Evolutionary conservation across 495 filamentous ascomycete species (phyloP), one percentile per base, ranked within the genome.

Genomic region (Penicillium riverlandense): DNA sequence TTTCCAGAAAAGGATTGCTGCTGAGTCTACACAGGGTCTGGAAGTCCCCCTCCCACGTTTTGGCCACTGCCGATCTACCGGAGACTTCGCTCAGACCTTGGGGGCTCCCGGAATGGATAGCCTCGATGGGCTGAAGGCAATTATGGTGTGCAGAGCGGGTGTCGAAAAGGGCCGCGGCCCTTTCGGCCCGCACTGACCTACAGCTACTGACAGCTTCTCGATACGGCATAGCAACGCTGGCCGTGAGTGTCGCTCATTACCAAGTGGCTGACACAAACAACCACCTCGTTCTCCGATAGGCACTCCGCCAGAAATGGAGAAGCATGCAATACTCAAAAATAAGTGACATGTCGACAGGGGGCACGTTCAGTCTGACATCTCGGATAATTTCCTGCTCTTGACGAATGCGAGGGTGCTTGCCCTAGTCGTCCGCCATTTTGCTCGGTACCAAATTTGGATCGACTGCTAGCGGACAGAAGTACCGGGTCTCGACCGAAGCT

Each of bases 131-230:
- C 35, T 30, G 48, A 48, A 49, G 53, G 50, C 29, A 57, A 54
- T 49, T 54, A 57, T 58, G 55, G 49, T 53, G 44, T 58, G 55
- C 55, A 58, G 55, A 29, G 15, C 28, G 31, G 41, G 22, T 44
- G 44, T 47, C 45, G 42, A 50, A 37, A 44, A 51, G 44, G 45
- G 41, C 49, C 49, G 41, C 40, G 49, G 51, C 49, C 43, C 32
- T 14, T 43, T 49, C 22, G 22, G 22, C 22, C 22, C 22, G 56
- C 56, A 59, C 43, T 54, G 56, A 59, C 56, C 56, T 42, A 45
- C 29, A 16, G 36, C 44, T 43, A 47, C 42, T 49, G 35, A 13
- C 35, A 50, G 37, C 40, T 41, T 22, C 40, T 29, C 44, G 31
- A 45, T 48, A 33, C 33, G 40, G 37, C 40, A 22, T 22, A 50